phyloP scores from a whole-genome alignment of 192 early-diverging fungal genomes.

The Lunasporangiospora selenospora region DNA sequence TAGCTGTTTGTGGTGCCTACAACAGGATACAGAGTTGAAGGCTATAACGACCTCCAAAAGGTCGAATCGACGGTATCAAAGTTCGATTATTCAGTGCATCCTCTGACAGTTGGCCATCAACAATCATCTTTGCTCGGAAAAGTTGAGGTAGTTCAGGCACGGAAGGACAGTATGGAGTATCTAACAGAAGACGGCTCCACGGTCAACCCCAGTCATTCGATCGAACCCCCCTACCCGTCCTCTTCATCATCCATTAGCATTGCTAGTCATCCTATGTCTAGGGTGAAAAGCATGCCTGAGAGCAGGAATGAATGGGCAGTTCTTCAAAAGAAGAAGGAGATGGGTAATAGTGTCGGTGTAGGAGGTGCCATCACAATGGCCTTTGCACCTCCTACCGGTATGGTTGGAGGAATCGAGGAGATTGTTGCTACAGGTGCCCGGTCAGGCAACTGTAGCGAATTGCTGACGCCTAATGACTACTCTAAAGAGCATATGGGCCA shows the following conservation, averaged over 20 bases:
- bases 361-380: constrained; percentile 6
- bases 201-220: no score
- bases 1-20: constrained; percentile 34
- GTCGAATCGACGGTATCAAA: no score
- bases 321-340: constrained; percentile 24
- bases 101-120: neutral
- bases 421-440: constrained; percentile 1
- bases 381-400: neutral
- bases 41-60: constrained; percentile 30
- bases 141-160: no score
- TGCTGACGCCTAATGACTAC: constrained; percentile 21
- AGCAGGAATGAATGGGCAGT: constrained; percentile 28
- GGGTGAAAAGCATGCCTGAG: constrained; percentile 29
- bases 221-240: neutral
- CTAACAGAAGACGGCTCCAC: no score
- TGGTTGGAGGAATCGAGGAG: neutral
- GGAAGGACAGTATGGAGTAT: no score
- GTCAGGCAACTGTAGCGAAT: neutral
- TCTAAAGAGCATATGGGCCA: constrained; percentile 46
- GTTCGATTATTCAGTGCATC: neutral
- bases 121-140: no score
- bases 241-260: neutral
- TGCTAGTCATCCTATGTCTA: constrained; percentile 6
- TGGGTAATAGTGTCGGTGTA: constrained; percentile 2
- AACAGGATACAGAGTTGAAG: constrained; percentile 29